A percentile compares a stretch with the other conserved stretches of the same genome.
Evolutionary conservation across 495 filamentous ascomycete genomes (phyloP).

Genomic region (Tuber microsphaerosporum): DNA sequence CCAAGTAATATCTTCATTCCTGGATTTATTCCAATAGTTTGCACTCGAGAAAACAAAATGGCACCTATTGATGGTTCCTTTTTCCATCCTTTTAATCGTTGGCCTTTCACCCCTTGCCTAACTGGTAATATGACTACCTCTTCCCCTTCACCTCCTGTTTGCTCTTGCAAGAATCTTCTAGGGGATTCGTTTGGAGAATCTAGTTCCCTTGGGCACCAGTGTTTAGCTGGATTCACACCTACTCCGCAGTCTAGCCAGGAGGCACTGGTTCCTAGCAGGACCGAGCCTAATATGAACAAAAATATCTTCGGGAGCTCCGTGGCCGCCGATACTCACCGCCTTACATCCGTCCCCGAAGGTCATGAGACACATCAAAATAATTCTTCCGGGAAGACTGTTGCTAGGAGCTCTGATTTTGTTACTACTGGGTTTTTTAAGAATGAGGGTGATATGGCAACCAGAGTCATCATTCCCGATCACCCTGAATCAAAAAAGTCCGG

Average conservation of each 20-base stretch:
- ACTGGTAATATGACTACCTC: conserved; percentile 19
- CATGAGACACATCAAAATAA: conserved; percentile 9
- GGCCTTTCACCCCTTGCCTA: conserved; percentile 36
- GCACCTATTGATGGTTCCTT: conserved; percentile 29
- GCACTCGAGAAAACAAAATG: conserved; percentile 10
- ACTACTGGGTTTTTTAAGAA: conserved; percentile 34
- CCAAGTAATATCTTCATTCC: not conserved
- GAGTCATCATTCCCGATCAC: conserved; percentile 17
- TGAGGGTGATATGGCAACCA: conserved; percentile 17
- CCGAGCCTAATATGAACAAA: conserved; percentile 7
- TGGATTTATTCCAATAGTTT: not conserved
- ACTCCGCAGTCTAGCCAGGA: conserved; percentile 32
- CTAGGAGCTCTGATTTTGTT: conserved; percentile 29
- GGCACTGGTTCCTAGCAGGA: conserved; percentile 9
- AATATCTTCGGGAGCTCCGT: conserved; percentile 9
- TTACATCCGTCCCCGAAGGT: not conserved
- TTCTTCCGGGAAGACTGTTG: conserved; percentile 10
- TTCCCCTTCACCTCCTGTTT: conserved; percentile 25
- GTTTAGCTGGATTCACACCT: conserved; percentile 23
- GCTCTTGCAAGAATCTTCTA: conserved; percentile 29
- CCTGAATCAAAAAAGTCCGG: not conserved
- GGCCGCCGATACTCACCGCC: not conserved
- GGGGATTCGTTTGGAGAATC: conserved; percentile 21
- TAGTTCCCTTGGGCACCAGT: conserved; percentile 34
- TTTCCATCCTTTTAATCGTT: conserved; percentile 37